Evolutionary conservation across 176 grass and related monocot genomes (phyloP), one percentile per base, ranked within the genome.

Genomic region (Carex scoparia): DNA sequence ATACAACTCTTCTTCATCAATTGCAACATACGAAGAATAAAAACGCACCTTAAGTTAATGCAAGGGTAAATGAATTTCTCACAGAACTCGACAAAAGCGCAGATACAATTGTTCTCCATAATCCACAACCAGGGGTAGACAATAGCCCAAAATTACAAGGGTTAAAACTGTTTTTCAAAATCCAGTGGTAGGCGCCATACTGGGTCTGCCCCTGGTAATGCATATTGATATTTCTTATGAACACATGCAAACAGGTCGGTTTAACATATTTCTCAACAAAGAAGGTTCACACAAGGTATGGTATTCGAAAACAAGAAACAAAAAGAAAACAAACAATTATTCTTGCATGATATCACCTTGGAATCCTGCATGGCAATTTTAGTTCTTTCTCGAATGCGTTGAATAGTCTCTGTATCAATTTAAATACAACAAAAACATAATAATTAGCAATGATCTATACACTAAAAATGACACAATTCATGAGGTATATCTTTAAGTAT

Each of bases 331-430:
- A 62, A 46, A 87, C 49, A 76, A 86, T 84, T 84, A 74, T 87
- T 94, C 90, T 90, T 97, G 93, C 92, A 97, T 93, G 93, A 95
- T 89, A 89, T 98, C 93, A 98, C 95, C 95, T 98, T 95, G 93
- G 95, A 91, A 81, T 98, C 84, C 87, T 98, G 92, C 95, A 98
- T 98, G 15, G 95, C 93, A 82, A 95, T 87, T 90, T 87, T 92
- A 18, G 95, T 98, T 76, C 93, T 90, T 86, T 93, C 93, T 23
- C 89, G 86, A 74, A 98, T 98, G 86, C 84, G 82, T 84, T 86
- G 91, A 60, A 93, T 62, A n/a, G 95, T 98, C 88, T 95, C 93
- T 98, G 88, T 80, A 91, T 68, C 31, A 78, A 79, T 80, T 81
- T 38, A 75, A 79, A 48, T 80, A 69, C 61, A 14, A 65, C 1